Evolutionary conservation across 805 yeast species (phyloP), one percentile per base, ranked within the genome.

Genomic region (Pichia nanzhaoensis): DNA sequence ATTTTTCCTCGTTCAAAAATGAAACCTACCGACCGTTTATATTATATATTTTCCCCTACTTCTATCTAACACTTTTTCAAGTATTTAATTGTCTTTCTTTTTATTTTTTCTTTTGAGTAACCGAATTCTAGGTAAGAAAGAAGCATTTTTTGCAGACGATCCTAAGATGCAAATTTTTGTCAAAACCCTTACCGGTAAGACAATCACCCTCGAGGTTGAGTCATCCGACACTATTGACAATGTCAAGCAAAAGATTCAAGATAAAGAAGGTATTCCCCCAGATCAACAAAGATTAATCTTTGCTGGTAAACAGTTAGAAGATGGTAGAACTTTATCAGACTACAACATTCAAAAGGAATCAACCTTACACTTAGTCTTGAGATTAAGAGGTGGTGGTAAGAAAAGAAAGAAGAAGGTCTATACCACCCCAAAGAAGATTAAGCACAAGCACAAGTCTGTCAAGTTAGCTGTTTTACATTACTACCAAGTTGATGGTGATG

Each of bases 331-430:
- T 60, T 80, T 91, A 64, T 85, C 96, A 60, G 98, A 91, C 80
- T 93, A 93, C 95, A 91, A 91, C 89, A 93, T 91, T 77, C 98
- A 91, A 78, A 91, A 91, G 85, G 99, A 91, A 80, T 91, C 99
- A 54, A 91, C 99, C 57, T 74, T 91, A 54, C 97, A 90, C 72
- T 80, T 90, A 73, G 96, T 90, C 62, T 78, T 90, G 56, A 90
- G 96, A 82, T 83, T 89, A 73, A 87, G 96, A 82, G 96, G 49
- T 45, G 49, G 68, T 63, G 96, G 96, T 80, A 93, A 90, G 87
- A 93, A 93, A 93, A 91, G 96, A 84, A 93, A 93, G 93, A 93
- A 93, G 96, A 91, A 91, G 95, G 97, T 89, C 71, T 93, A 91
- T 91, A 91, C 98, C 78, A 91, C 98, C 70, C 99, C 99, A 81